Conservation (phyloP, 345 rosid genomes). For the Eucalyptus dawsonii region DNA sequence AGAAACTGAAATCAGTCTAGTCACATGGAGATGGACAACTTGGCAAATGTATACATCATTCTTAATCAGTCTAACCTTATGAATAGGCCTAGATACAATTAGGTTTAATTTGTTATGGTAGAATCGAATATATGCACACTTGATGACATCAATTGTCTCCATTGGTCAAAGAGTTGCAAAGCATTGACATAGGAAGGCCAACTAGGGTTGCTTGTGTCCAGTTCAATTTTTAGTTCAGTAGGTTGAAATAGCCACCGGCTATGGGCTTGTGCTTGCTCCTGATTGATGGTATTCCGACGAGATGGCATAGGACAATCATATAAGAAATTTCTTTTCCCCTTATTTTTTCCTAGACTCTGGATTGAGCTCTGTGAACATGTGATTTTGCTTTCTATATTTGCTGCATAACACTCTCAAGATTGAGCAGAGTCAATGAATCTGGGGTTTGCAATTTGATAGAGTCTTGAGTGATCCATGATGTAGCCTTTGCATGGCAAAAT, state of each 20-base stretch:
- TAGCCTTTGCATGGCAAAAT: background rate
- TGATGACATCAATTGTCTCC: background rate
- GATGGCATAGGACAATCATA: constrained; percentile 28
- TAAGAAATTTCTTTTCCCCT: background rate
- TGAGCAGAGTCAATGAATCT: background rate
- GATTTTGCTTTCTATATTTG: background rate
- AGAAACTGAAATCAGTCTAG: too few species aligned
- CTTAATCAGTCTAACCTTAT: background rate
- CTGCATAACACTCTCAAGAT: background rate
- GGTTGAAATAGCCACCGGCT: background rate
- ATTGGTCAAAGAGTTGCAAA: background rate
- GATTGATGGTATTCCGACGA: background rate
- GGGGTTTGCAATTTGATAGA: background rate
- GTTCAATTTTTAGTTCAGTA: background rate
- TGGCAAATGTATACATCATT: background rate
- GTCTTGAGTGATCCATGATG: background rate
- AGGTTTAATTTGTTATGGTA: background rate
- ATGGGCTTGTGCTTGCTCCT: background rate
- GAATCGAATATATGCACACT: background rate
- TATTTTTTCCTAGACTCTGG: background rate
- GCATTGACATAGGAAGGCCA: background rate
- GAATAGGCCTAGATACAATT: background rate
- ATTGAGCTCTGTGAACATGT: background rate
- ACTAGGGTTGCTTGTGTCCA: background rate
- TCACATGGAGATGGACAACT: background rate